A percentile compares a stretch with the other conserved stretches of the same genome.
These are phyloP conservation scores for Neurospora sp. DNA, from an alignment of 495 filamentous ascomycete species.

Conservation along the genomic window DNA sequence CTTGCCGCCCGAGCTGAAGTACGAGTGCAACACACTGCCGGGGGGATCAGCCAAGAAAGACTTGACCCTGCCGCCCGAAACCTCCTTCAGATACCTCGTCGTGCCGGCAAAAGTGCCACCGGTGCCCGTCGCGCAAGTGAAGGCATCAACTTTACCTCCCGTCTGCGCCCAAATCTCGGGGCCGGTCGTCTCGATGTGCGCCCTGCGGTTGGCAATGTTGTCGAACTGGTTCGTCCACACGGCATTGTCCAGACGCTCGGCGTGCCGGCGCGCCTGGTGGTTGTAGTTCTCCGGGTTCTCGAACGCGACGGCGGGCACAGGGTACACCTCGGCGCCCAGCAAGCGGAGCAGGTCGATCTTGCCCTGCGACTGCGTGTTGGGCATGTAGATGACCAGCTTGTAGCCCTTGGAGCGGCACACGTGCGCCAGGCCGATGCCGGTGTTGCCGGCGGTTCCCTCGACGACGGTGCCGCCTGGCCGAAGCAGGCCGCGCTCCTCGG, in stretches of 20 bases:
- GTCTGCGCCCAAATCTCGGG: conserved; percentile 98
- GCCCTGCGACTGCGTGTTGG: conserved; percentile 94
- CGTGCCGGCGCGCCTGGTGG: conserved; percentile 84
- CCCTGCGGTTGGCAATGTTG: conserved; percentile 85
- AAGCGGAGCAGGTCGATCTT: conserved; percentile 90
- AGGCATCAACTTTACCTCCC: conserved; percentile 75
- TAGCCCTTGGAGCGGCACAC: conserved; percentile 92
- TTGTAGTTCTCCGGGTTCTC: conserved; percentile 97
- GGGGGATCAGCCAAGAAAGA: conserved; percentile 89
- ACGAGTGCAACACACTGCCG: conserved; percentile 83
- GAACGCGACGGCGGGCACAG: conserved; percentile 94
- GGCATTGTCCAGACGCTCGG: conserved; percentile 74
- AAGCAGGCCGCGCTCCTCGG: conserved; percentile 77
- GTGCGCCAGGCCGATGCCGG: conserved; percentile 93
- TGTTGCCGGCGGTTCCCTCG: conserved; percentile 95
- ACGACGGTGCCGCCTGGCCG: conserved; percentile 85
- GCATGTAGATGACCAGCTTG: conserved; percentile 97
- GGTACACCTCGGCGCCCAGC: conserved; percentile 92
- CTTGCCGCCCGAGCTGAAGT: conserved; percentile 77
- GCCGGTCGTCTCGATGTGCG: conserved; percentile 93
- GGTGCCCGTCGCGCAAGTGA: conserved; percentile 91
- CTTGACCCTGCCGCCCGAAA: conserved; percentile 72
- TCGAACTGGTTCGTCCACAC: conserved; percentile 99
- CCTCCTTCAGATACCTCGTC: conserved; percentile 81
- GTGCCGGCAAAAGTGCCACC: conserved; percentile 84